These are phyloP conservation scores for Colletotrichum sp. DNA, from an alignment of 2,329 filamentous ascomycete genomes.

Conservation along the genomic window DNA sequence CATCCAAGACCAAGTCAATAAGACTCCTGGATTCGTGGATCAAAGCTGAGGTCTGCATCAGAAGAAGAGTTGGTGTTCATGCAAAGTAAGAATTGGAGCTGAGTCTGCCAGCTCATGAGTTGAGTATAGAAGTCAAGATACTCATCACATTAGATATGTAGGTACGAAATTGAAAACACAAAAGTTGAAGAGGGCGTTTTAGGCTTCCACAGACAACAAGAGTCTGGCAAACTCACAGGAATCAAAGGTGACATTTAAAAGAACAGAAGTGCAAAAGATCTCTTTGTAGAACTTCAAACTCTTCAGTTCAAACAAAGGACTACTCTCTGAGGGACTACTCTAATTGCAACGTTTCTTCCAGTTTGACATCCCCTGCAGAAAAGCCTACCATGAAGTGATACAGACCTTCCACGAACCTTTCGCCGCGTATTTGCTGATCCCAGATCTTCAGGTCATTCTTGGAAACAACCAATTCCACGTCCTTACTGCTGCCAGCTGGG, in stretches of 20 bases:
- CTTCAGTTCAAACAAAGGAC: background rate
- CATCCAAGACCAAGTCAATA: background rate
- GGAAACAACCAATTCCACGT: background rate
- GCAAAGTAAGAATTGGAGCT: background rate
- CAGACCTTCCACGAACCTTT: background rate
- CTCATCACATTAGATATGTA: background rate
- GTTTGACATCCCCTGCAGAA: background rate
- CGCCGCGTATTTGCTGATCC: background rate
- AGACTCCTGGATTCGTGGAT: too few species aligned
- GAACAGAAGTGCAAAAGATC: background rate
- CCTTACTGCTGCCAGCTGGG: background rate
- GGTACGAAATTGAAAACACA: background rate
- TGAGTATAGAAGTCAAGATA: background rate
- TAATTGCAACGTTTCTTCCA: background rate
- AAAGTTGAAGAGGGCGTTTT: accelerated
- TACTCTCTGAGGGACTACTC: background rate
- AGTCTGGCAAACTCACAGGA: background rate
- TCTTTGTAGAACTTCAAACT: background rate
- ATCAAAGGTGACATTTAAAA: background rate
- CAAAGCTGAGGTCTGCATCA: too few species aligned
- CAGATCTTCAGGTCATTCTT: background rate
- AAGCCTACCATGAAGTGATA: background rate
- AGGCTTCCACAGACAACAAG: background rate
- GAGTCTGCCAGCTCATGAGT: accelerated
- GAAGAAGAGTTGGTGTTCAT: background rate